Base-by-base conservation (phyloP, 2,329 filamentous ascomycete species). In the Fusarium sp. region DNA sequence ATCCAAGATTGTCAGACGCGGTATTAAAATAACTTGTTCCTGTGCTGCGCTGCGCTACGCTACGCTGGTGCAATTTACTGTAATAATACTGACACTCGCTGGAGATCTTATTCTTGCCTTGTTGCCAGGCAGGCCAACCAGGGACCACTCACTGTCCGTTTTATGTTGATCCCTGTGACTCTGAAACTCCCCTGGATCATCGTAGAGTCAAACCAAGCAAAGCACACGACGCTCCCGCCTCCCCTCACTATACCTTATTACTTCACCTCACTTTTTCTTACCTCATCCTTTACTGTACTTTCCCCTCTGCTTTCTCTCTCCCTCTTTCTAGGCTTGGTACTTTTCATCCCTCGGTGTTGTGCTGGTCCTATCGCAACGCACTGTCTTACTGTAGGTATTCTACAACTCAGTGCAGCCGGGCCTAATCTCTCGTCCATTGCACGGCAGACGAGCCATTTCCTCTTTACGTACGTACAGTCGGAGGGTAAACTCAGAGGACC, bases 181-280 rank as follows among this genome's bases (percentile, higher is more conserved):
- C 66, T 74, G 72, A 74, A 74, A 74, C 72, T 73, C 72, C 68
- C 72, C 72, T 74, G 70, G 72, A 72, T 74, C 72, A 65, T 55
- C 43, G 32, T 34, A 63, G 34, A 40, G 48, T 30, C 20, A 51
- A 30, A 30, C 40, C 32, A 25, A 58, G 48, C 51, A 55, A 60
- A 49, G 48, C 64, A 64, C 64, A 49, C 62, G 46, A 48, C 43
- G 51, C 55, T 54, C 42, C 41, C 34, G 57, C 54, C 46, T 59
- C 56, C 45, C 55, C 55, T 64, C 54, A 37, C 34, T 37, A 37
- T 37, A 37, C 34, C 34, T 37, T 37, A 37, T 37, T 37, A n/a
- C 54, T 43, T 59, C 56, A 42, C 55, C 55, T 64, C 54, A 28
- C 37, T 43, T 51, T 55, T 49, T 62, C 60, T 65, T 51, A 59